These are phyloP conservation scores for Fusarium dlaminii DNA, from an alignment of 2,329 filamentous ascomycete genomes.

Conservation along the genomic window DNA sequence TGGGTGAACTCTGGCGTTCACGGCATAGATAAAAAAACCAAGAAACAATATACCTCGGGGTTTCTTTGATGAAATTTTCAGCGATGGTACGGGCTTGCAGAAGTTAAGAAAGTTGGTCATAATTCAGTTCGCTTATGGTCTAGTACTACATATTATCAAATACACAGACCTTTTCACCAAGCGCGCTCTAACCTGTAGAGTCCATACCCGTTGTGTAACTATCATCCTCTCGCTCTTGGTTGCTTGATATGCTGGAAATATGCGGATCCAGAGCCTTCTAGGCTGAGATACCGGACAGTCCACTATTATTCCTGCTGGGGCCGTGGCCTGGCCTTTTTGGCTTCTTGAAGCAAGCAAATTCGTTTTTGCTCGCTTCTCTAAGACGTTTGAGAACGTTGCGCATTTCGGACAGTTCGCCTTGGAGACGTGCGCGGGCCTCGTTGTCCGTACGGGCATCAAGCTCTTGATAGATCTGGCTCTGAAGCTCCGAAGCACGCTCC, in stretches of 20 bases:
- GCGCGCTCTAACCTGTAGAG: background rate
- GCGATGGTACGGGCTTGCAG: background rate
- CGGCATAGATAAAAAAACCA: constrained; percentile 33
- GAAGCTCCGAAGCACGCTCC: constrained; percentile 80
- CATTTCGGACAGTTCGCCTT: constrained; percentile 91
- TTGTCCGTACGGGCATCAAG: constrained; percentile 91
- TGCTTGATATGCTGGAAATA: background rate
- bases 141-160: constrained; percentile 1
- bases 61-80: background rate
- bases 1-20: constrained; percentile 34
- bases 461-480: constrained; percentile 91
- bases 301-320: constrained; percentile 47
- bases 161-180: background rate
- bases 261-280: constrained; percentile 32
- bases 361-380: constrained; percentile 81
- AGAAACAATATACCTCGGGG: constrained; percentile 32
- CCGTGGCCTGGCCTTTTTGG: constrained; percentile 57
- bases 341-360: constrained; percentile 88
- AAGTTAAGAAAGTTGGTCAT: background rate
- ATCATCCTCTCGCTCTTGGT: constrained; percentile 10
- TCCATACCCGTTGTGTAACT: constrained; percentile 3
- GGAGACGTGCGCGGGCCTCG: constrained; percentile 79
- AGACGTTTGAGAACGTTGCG: constrained; percentile 85
- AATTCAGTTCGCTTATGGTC: constrained; percentile 5
- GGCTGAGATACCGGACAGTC: constrained; percentile 39